phyloP scores from a whole-genome alignment of 192 early-diverging fungal genomes.

The Diversispora epigaea region DNA sequence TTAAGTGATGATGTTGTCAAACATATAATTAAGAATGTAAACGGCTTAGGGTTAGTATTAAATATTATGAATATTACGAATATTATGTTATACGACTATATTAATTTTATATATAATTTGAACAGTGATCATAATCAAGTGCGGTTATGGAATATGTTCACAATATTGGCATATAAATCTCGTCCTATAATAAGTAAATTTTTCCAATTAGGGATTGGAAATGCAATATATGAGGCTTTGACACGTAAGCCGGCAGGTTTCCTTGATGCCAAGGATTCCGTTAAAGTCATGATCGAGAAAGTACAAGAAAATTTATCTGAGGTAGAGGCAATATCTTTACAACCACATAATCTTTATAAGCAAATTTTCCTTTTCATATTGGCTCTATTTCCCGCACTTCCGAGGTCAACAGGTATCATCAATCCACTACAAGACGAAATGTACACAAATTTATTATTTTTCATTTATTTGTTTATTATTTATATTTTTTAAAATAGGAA shows the following conservation, averaged over 20 bases:
- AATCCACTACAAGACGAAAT: no score
- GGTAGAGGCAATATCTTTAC: background rate
- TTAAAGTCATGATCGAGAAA: background rate
- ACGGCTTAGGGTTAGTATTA: background rate
- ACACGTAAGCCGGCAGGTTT: background rate
- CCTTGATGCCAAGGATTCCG: background rate
- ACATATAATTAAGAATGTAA: background rate
- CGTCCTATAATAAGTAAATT: background rate
- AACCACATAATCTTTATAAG: background rate
- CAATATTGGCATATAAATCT: background rate
- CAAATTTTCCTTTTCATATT: background rate
- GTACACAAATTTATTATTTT: background rate
- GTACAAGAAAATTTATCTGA: background rate
- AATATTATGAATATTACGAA: background rate
- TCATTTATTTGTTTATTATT: background rate
- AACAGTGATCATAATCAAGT: background rate
- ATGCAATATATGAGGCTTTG: background rate
- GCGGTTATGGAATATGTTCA: slow-evolving; percentile 7
- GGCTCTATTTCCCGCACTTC: background rate
- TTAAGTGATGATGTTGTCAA: background rate
- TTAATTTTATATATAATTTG: background rate
- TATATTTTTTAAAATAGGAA: background rate
- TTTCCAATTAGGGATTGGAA: background rate
- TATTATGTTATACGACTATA: background rate
- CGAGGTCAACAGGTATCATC: background rate